Evolutionary conservation across 2,329 filamentous ascomycete species (phyloP).

Genomic region (Fusarium abutilonis): DNA sequence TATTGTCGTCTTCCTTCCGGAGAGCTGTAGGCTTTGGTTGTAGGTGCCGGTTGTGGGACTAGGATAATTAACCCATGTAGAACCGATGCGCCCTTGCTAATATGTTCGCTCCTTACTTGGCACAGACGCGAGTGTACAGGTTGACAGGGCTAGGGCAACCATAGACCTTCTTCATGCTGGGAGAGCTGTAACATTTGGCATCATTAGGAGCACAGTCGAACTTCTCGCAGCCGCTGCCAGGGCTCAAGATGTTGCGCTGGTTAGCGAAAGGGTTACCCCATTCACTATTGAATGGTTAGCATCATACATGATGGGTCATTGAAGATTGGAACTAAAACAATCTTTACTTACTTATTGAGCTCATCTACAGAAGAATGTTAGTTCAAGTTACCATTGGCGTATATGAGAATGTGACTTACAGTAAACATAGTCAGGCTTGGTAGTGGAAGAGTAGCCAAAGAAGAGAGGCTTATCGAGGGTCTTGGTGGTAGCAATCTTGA

Average conservation of each 20-base stretch:
- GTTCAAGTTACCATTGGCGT: constrained; percentile 13
- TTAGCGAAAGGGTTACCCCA: constrained; percentile 55
- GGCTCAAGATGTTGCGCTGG: constrained; percentile 50
- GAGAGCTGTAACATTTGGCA: constrained; percentile 54
- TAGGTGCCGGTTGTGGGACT: too few relatives aligned
- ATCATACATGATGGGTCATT: not conserved
- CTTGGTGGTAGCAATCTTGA: constrained; percentile 54
- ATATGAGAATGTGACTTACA: constrained; percentile 46
- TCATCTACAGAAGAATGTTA: constrained; percentile 47
- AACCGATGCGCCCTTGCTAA: too few relatives aligned
- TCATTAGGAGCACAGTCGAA: constrained; percentile 53
- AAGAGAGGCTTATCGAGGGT: constrained; percentile 52
- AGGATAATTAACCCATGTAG: too few relatives aligned
- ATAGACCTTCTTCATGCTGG: constrained; percentile 52
- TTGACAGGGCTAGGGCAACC: constrained; percentile 55
- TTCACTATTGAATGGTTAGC: constrained; percentile 28
- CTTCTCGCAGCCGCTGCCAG: constrained; percentile 50
- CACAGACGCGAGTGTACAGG: constrained; percentile 48
- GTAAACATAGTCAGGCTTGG: constrained; percentile 52
- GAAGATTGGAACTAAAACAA: not conserved
- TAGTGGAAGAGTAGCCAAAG: constrained; percentile 55
- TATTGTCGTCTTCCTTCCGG: too few relatives aligned
- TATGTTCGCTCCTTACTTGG: constrained; percentile 25
- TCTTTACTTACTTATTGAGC: constrained; percentile 47
- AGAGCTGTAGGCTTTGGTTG: too few relatives aligned